Evolutionary conservation across 495 filamentous ascomycete species (phyloP).

Genomic region (Aspergillus conjunctus): DNA sequence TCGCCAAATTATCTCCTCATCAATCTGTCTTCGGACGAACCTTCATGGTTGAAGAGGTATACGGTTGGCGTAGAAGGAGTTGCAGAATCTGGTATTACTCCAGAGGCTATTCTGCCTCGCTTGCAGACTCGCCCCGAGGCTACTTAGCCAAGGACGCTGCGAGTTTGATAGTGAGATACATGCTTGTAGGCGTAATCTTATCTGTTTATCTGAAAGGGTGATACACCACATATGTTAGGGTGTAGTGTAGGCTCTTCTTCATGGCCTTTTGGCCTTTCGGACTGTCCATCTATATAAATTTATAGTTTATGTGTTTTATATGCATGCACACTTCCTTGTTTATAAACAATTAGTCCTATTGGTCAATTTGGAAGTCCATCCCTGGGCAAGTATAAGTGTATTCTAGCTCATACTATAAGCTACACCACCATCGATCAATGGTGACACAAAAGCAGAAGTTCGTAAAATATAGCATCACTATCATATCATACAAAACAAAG

Average conservation of each 20-base stretch:
- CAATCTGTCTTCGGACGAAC: slow-evolving; percentile 41
- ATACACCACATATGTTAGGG: too few relatives aligned
- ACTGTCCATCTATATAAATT: too few relatives aligned
- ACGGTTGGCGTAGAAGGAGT: slow-evolving; percentile 51
- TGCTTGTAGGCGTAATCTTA: slow-evolving; percentile 3
- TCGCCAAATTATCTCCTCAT: slow-evolving; percentile 55
- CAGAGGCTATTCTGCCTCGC: slow-evolving; percentile 42
- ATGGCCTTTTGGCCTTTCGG: too few relatives aligned
- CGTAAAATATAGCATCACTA: slow-evolving; percentile 2
- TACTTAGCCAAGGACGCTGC: slow-evolving; percentile 35
- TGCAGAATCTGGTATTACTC: slow-evolving; percentile 31
- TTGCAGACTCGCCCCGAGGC: slow-evolving; percentile 56
- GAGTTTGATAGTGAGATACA: slow-evolving; percentile 59
- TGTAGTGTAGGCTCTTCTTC: too few relatives aligned
- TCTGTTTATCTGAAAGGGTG: too few relatives aligned
- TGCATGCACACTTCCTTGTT: too few relatives aligned
- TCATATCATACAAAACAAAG: slow-evolving; percentile 10
- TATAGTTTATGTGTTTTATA: too few relatives aligned
- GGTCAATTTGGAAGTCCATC: too few relatives aligned
- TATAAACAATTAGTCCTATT: too few relatives aligned
- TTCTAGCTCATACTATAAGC: background rate
- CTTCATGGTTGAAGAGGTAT: slow-evolving; percentile 54
- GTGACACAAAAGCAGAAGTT: slow-evolving; percentile 10
- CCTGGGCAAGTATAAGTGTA: too few relatives aligned
- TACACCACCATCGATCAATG: background rate